phyloP scores from a whole-genome alignment of 768 basidiomycete species.

The Aureoboletus auriporus region DNA sequence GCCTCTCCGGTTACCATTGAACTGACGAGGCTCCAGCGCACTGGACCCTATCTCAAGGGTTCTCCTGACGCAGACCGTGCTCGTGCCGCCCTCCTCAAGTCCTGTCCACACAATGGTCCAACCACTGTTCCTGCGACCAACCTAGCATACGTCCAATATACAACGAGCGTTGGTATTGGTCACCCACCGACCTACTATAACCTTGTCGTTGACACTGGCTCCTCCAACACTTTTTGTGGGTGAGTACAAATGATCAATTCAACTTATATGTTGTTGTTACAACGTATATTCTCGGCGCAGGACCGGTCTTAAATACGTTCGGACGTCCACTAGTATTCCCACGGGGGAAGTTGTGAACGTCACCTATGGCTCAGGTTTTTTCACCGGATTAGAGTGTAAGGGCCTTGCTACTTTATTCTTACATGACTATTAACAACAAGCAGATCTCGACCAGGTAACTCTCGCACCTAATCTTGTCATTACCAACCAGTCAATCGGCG shows the following conservation, averaged over 20 bases:
- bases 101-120: background rate
- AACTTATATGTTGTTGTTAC: too few species aligned
- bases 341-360: conserved; percentile 12
- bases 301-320: conserved; percentile 9
- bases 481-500: conserved; percentile 23
- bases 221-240: conserved; percentile 25
- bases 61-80: conserved; percentile 8
- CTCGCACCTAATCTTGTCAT: conserved; percentile 19
- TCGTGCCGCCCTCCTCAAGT: conserved; percentile 5
- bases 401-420: background rate
- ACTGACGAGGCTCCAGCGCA: conserved; percentile 2
- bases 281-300: conserved; percentile 2
- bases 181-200: conserved; percentile 20
- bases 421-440: background rate
- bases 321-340: conserved; percentile 14
- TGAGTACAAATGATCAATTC: background rate
- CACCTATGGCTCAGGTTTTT: conserved; percentile 5
- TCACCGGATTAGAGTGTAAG: conserved; percentile 34
- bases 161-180: conserved; percentile 19
- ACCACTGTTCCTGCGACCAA: conserved; percentile 9
- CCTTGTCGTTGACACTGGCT: conserved; percentile 27
- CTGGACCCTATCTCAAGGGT: conserved; percentile 10
- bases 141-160: conserved; percentile 10
- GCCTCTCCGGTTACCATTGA: conserved; percentile 1
- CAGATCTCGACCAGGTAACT: conserved; percentile 20